A percentile compares a stretch with the other conserved stretches of the same genome.
phyloP scores from a whole-genome alignment of 1,139 yeast species.

The Sugiyamaella paludigena region DNA sequence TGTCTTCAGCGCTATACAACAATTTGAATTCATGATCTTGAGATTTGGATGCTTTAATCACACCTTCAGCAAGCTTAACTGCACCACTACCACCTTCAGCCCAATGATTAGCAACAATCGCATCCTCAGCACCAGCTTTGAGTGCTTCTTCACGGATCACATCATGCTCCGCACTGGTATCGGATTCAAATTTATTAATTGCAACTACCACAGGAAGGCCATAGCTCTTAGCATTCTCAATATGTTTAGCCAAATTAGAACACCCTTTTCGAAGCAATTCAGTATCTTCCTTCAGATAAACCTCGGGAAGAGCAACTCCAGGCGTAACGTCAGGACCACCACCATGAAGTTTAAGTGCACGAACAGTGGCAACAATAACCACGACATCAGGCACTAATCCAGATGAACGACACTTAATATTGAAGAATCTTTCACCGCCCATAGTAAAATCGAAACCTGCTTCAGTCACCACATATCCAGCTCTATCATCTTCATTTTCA shows the following conservation, averaged over 20 bases:
- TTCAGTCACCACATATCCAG: constrained; percentile 93
- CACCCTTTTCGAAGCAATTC: constrained; percentile 84
- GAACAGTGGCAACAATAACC: constrained; percentile 93
- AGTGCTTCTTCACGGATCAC: constrained; percentile 79
- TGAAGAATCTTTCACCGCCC: constrained; percentile 98
- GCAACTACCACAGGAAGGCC: constrained; percentile 96
- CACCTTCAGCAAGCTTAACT: constrained; percentile 79
- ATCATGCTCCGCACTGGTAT: constrained; percentile 78
- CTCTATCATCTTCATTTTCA: constrained; percentile 54
- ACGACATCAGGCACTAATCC: constrained; percentile 90
- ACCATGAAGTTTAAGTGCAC: constrained; percentile 96
- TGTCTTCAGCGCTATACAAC: constrained; percentile 65
- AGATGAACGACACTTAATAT: constrained; percentile 91
- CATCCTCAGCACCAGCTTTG: constrained; percentile 91
- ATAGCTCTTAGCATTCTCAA: constrained; percentile 77
- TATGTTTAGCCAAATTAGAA: constrained; percentile 87
- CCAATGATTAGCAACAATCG: constrained; percentile 95
- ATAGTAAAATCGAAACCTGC: constrained; percentile 99
- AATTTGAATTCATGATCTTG: constrained; percentile 62
- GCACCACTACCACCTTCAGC: constrained; percentile 98
- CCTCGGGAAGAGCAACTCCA: constrained; percentile 85
- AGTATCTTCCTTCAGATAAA: constrained; percentile 78
- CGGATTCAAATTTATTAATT: constrained; percentile 87
- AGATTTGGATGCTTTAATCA: constrained; percentile 55
- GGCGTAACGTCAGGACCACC: constrained; percentile 99